Evolutionary conservation across 371 early-diverging fungal species (phyloP), one percentile per base, ranked within the genome.

Genomic region (Coemansia sp.): DNA sequence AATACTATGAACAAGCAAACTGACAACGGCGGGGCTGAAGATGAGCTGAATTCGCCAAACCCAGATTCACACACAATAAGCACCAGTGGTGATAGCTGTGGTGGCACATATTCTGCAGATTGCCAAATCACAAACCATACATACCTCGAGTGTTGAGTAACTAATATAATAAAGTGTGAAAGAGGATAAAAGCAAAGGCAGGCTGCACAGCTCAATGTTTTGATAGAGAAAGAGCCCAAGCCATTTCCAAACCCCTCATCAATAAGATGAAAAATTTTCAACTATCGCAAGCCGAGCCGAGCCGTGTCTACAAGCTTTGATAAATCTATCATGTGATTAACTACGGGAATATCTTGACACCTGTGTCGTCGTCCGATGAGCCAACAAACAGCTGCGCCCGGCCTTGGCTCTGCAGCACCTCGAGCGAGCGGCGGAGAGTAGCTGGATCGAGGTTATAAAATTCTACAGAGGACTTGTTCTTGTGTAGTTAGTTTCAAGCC

Each of bases 361-460:
- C 95, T 82, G 89, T 82, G 65, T 82, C 84, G 37, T 91, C 90
- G 59, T 87, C 87, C 51, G 87, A 86, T 18, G 86, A 86, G 40
- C 93, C 93, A 37, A 83, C 86, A 71, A 94, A 93, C 27, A 91
- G 81, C 64, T 93, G 90, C 8, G 93, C 92, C 60, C 85, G 86
- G 34, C 92, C 93, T 53, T 85, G 84, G 72, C 88, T 88, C 45
- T 87, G 90, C 21, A 95, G 80, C 5, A 91, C 80, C 34, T 92
- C 85, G 59, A 95, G 75, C 54, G 92, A 87, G 69, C 87, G 89
- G 63, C 84, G 84, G 62, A 94, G 79, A 5, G 91, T 81, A 8
- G 72, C 61, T 27, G 84, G 84, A 70, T 92, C 88, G 34, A 94
- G 80, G 22, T 81, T 87, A 66, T 88, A 86, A 68, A 95, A 93